Evolutionary conservation across 257 asterid genomes (phyloP), one percentile per base, ranked within the genome.

Genomic region (Ligustrum vulgare): DNA sequence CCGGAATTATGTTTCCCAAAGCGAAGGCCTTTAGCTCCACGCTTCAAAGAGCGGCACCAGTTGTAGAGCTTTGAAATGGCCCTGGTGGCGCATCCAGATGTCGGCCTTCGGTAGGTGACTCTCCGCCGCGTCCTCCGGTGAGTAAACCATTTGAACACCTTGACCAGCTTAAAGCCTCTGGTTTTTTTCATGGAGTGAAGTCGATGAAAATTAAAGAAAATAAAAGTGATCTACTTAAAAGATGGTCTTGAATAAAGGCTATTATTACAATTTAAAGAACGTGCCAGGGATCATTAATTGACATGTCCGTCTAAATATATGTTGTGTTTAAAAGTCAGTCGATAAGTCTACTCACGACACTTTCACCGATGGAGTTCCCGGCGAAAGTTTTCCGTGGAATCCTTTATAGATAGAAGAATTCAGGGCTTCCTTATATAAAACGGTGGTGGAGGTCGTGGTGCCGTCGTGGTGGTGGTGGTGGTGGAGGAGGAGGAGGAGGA

Each of bases 131-230:
- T 12, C n/a, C 82, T 85, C 54, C 87, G 78, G 64, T 28, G 69
- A 78, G 83, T 8, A 66, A 82, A 80, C 70, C 89, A 72, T 11
- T 73, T 79, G 83, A 87, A 82, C 60, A 80, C 75, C 73, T 76
- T 86, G 64, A 83, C 84, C 9, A 79, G 72, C 74, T 71, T 80
- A 70, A 87, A 83, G 6, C 92, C 94, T 80, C 85, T 80, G 45
- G 20, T 33, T 77, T 64, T 89, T 67, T 66, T 81, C 96, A 88
- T 82, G 34, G 8, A 34, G 63, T 25, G 34, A 4, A 34, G 66
- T 69, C 3, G 43, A 58, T 15, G 25, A 74, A 9, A 80, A 82
- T 15, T 31, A 3, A 63, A 41, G 62, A 72, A 8, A 25, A n/a
- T 5, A 65, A 43, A 76, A 64, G 78, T 72, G 63, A 37, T 72